Evolutionary conservation across 345 rosid genomes (phyloP).

Genomic region (Kernera saxatilis): DNA sequence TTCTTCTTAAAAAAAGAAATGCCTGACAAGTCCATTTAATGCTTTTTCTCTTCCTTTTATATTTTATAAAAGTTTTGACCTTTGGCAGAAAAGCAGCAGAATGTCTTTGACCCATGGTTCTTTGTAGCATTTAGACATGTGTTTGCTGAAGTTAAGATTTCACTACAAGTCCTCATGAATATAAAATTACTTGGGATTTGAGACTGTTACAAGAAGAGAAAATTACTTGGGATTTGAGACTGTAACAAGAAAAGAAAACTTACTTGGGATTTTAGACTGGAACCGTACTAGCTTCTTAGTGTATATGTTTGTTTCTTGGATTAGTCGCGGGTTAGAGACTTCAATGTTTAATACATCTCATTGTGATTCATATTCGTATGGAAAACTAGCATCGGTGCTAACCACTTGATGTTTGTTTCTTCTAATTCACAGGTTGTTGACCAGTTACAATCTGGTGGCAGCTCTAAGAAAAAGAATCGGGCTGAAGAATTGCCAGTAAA

Average conservation of each 20-base stretch:
- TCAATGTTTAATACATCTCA: not conserved
- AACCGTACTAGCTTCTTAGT: not conserved
- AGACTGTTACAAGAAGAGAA: not conserved
- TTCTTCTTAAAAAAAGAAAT: not conserved
- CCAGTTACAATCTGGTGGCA: conserved; percentile 72
- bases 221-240: not conserved
- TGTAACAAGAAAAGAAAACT: not conserved
- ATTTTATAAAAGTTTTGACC: not conserved
- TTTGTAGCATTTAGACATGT: not conserved
- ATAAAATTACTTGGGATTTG: not conserved
- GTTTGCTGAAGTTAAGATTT: not conserved
- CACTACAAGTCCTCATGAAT: not conserved
- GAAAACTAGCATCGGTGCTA: not conserved
- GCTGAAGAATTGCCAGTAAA: conserved; percentile 52
- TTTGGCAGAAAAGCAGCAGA: not conserved
- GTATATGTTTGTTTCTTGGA: not conserved
- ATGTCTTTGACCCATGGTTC: not conserved
- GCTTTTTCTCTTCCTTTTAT: not conserved
- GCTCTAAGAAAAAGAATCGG: conserved; percentile 65
- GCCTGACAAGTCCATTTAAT: not conserved
- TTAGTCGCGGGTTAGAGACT: not conserved
- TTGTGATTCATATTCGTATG: not conserved
- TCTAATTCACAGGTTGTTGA: conserved; percentile 69
- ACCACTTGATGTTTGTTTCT: conserved; percentile 4
- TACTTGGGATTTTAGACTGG: not conserved